Evolutionary conservation across 2,329 filamentous ascomycete species (phyloP).

Genomic region (Blastomyces parvus): DNA sequence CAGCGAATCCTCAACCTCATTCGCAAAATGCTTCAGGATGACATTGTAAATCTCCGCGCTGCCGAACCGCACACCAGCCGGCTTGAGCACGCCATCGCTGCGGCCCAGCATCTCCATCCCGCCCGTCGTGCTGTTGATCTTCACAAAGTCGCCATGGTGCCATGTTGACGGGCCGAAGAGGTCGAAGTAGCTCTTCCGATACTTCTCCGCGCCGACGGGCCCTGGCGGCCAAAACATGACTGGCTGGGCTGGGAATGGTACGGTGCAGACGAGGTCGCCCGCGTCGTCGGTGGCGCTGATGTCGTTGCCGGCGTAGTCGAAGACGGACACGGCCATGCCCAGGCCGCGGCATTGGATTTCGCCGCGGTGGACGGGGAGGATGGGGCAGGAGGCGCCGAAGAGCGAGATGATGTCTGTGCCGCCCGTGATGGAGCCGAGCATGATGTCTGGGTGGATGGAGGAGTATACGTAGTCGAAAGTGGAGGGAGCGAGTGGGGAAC

Average conservation of each 20-base stretch:
- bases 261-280: conserved; percentile 79
- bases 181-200: conserved; percentile 78
- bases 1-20: conserved; percentile 71
- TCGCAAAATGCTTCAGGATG: conserved; percentile 70
- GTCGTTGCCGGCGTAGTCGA: conserved; percentile 49
- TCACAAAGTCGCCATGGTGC: conserved; percentile 92
- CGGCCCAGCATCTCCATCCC: conserved; percentile 85
- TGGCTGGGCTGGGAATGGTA: conserved; percentile 83
- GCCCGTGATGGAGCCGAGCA: conserved; percentile 87
- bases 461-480: conserved; percentile 86
- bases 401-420: conserved; percentile 95
- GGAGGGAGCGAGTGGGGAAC: conserved; percentile 81
- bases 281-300: conserved; percentile 56
- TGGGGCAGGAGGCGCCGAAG: conserved; percentile 74
- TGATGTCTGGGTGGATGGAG: conserved; percentile 68
- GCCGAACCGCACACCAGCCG: conserved; percentile 81
- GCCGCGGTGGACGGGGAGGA: conserved; percentile 61
- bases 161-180: conserved; percentile 60
- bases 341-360: conserved; percentile 71
- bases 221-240: conserved; percentile 72
- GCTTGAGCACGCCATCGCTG: conserved; percentile 88
- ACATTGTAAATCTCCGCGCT: conserved; percentile 95
- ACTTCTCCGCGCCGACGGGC: conserved; percentile 60
- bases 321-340: conserved; percentile 61
- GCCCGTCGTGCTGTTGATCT: conserved; percentile 59